A percentile compares a stretch with the other conserved stretches of the same genome.
Conservation (phyloP, 306 rosid species). For the Echinosophora koreensis region DNA sequence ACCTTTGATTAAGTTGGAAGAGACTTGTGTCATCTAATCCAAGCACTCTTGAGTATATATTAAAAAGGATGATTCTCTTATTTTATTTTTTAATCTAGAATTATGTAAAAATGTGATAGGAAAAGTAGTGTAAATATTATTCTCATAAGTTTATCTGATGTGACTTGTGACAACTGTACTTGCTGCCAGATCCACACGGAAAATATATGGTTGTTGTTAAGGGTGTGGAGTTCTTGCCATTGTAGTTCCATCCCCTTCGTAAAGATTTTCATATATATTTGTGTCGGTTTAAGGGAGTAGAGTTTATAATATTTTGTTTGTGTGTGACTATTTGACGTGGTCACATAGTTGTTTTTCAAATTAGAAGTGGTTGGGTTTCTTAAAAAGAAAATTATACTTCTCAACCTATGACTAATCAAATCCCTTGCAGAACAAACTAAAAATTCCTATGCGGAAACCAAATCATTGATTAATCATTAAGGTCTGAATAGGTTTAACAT, state of each 20-base stretch:
- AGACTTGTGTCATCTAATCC: too few species aligned
- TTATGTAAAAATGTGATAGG: too few species aligned
- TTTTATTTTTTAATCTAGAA: too few species aligned
- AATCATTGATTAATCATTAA: conserved; percentile 39
- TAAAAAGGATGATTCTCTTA: too few species aligned
- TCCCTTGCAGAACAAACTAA: conserved; percentile 6
- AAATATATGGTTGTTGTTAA: conserved; percentile 57
- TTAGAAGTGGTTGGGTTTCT: conserved; percentile 39
- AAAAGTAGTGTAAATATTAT: too few species aligned
- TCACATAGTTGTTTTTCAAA: conserved; percentile 6
- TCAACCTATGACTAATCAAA: conserved; percentile 60
- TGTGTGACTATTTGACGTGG: conserved; percentile 14
- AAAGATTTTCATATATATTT: neutral
- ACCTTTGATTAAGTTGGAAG: too few species aligned
- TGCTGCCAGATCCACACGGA: conserved; percentile 56
- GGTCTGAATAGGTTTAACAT: neutral
- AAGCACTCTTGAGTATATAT: too few species aligned
- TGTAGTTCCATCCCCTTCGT: neutral
- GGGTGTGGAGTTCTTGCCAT: conserved; percentile 11
- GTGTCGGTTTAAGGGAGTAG: conserved; percentile 43
- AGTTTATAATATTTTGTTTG: neutral
- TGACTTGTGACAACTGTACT: conserved; percentile 64
- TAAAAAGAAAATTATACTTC: neutral
- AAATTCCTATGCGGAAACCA: conserved; percentile 28
- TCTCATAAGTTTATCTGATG: conserved; percentile 46